These are phyloP conservation scores for Trichoderma sp. DNA, from an alignment of 2,329 filamentous ascomycete species.

Conservation along the genomic window DNA sequence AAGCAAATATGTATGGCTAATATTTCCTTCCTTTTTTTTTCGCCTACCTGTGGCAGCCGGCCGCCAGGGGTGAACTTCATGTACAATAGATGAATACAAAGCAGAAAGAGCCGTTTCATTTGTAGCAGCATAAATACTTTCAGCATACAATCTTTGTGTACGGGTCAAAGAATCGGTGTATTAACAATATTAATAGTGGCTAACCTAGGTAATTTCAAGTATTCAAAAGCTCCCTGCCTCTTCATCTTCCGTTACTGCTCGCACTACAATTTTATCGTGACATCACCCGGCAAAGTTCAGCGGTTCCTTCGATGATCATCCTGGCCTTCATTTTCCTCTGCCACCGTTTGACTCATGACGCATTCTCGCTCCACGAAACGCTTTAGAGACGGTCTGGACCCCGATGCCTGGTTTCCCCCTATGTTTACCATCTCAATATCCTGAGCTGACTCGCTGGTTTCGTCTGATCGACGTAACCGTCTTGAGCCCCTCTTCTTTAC, in stretches of 20 bases:
- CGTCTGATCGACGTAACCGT: conserved; percentile 37
- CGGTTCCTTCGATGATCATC: conserved; percentile 20
- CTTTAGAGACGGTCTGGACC: conserved; percentile 28
- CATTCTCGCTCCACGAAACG: conserved; percentile 41
- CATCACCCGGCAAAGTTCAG: background rate
- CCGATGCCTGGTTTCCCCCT: conserved; percentile 31
- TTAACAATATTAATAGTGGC: conserved; percentile 33
- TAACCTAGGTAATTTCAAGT: conserved; percentile 30
- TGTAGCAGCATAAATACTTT: background rate
- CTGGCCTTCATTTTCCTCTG: conserved; percentile 39
- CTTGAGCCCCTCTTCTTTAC: conserved; percentile 35
- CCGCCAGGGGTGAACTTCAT: background rate
- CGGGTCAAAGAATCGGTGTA: background rate
- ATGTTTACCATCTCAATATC: conserved; percentile 40
- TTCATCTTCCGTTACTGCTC: background rate
- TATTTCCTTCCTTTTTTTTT: conserved; percentile 20
- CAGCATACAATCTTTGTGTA: background rate
- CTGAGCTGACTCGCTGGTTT: conserved; percentile 37
- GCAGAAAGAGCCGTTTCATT: background rate
- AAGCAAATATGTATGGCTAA: background rate
- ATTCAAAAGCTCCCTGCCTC: background rate
- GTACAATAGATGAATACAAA: conserved; percentile 13
- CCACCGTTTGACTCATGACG: conserved; percentile 45
- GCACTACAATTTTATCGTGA: background rate
- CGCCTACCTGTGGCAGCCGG: background rate